Evolutionary conservation across 495 filamentous ascomycete species (phyloP), one percentile per base, ranked within the genome.

Genomic region (Hypoxylon trugodes): DNA sequence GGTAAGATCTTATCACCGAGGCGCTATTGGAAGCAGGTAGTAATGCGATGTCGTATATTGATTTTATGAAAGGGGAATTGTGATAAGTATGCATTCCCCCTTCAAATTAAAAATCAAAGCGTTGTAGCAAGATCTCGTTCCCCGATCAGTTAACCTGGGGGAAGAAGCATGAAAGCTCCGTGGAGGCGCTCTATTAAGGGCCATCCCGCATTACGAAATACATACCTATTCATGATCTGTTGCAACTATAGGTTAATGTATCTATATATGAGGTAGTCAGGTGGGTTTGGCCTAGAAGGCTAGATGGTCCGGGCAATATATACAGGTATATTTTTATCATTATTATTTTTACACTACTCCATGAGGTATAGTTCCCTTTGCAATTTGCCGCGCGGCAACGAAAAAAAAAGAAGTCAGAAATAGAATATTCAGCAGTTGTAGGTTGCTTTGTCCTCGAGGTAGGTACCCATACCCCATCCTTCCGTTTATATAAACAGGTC

Each of bases 311-410:
- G n/a, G n/a, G n/a, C n/a, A n/a, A n/a, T n/a, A n/a, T n/a, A n/a
- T n/a, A n/a, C n/a, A n/a, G n/a, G 18, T 24, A 51, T 38, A 40
- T 38, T 52, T 52, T 38, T 37, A 60, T 38, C 38, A 26, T 33
- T 46, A 13, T 42, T 8, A 36, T 22, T 35, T 5, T 12, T 54
- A 33, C 35, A 16, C 48, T 55, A 25, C 49, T n/a, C n/a, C n/a
- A 62, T 56, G 43, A 37, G 50, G 56, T 46, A 60, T 46, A 32
- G 50, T n/a, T n/a, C 13, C 42, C 32, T 19, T 49, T 49, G 57
- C 51, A 57, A 33, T 66, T 66, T 66, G 35, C 63, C 63, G 63
- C 63, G 63, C 63, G 63, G 63, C 52, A 66, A 60, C 28, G 63
- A 18, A 42, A 46, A n/a, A n/a, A n/a, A n/a, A n/a, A n/a, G n/a